These are phyloP conservation scores for Maudiozyma bulderi DNA, from an alignment of 805 yeast species.

Conservation along the genomic window DNA sequence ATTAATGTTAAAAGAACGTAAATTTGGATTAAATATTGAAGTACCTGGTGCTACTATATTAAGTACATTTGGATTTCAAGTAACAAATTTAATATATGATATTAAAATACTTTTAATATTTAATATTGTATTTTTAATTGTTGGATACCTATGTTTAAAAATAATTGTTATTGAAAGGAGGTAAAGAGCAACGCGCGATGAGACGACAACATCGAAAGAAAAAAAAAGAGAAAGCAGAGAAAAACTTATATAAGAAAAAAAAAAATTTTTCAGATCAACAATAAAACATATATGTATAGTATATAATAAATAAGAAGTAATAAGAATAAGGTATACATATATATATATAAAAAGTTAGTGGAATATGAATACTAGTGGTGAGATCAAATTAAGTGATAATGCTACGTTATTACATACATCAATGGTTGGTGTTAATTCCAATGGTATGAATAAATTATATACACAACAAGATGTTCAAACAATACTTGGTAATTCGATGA, in stretches of 20 bases:
- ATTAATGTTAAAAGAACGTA: slow-evolving; percentile 72
- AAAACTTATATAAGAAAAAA: too few species aligned
- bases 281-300: too few species aligned
- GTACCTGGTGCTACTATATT: slow-evolving; percentile 97
- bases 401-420: slow-evolving; percentile 52
- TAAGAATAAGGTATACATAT: too few species aligned
- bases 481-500: slow-evolving; percentile 32
- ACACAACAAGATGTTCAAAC: slow-evolving; percentile 60
- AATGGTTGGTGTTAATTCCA: slow-evolving; percentile 44
- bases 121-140: slow-evolving; percentile 45
- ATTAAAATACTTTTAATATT: slow-evolving; percentile 48
- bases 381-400: slow-evolving; percentile 24
- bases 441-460: slow-evolving; percentile 41
- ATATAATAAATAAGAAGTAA: too few species aligned
- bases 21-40: slow-evolving; percentile 87
- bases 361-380: background rate
- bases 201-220: background rate
- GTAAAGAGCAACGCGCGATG: slow-evolving; percentile 18
- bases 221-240: background rate
- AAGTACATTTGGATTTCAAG: slow-evolving; percentile 90
- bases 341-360: too few species aligned
- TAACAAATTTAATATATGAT: slow-evolving; percentile 64
- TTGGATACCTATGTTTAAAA: slow-evolving; percentile 72
- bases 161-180: slow-evolving; percentile 67
- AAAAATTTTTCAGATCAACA: too few species aligned